phyloP scores from a whole-genome alignment of 495 filamentous ascomycete species.

The Podospora anserina region DNA sequence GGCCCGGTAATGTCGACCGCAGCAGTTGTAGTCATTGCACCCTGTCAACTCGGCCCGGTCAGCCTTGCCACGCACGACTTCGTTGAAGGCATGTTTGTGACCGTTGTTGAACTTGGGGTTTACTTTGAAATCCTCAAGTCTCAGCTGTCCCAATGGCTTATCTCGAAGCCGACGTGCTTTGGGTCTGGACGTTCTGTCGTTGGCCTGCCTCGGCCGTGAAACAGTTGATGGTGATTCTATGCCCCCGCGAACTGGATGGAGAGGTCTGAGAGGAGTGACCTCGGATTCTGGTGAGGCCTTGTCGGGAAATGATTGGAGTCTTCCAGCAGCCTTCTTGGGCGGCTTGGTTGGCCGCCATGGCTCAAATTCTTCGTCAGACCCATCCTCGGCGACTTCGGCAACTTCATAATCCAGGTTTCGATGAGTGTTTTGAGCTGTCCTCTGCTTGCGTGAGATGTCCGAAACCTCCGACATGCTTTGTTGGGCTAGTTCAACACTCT shows the following conservation, averaged over 20 bases:
- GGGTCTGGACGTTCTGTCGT: constrained; percentile 25
- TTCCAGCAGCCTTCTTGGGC: background rate
- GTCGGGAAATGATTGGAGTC: constrained; percentile 21
- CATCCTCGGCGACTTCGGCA: background rate
- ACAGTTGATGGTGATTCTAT: constrained; percentile 4
- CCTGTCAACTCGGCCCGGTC: constrained; percentile 74
- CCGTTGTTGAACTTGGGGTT: constrained; percentile 75
- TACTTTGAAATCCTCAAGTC: constrained; percentile 73
- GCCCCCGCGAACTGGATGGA: background rate
- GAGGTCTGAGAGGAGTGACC: background rate
- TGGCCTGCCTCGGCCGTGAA: background rate
- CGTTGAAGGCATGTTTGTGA: constrained; percentile 66
- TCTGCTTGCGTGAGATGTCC: background rate
- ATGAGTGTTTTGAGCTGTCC: background rate
- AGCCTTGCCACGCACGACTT: constrained; percentile 69
- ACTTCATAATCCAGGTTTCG: background rate
- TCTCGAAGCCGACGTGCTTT: constrained; percentile 44
- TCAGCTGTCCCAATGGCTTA: constrained; percentile 50
- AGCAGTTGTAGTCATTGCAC: constrained; percentile 74
- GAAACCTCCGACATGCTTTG: background rate
- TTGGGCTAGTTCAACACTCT: constrained; percentile 4
- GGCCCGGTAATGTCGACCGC: constrained; percentile 67
- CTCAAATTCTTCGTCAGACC: background rate
- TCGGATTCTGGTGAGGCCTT: constrained; percentile 6
- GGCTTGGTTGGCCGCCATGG: background rate